These are phyloP conservation scores for Cordyceps pruinosa DNA, from an alignment of 2,329 filamentous ascomycete species.

Conservation along the genomic window DNA sequence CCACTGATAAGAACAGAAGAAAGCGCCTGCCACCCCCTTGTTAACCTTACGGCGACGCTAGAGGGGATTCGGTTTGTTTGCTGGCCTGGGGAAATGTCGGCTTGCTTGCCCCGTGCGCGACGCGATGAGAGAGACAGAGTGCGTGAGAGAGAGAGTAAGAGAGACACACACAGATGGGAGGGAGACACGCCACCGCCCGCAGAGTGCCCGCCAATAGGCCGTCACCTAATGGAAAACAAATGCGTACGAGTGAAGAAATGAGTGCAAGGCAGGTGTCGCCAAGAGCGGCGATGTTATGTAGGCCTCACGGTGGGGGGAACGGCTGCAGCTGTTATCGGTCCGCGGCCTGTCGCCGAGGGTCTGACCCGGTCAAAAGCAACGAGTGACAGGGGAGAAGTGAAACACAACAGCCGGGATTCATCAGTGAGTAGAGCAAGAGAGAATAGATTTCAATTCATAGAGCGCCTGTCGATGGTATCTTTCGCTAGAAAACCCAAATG, in stretches of 20 bases:
- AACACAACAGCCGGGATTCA: not conserved
- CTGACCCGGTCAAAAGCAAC: not conserved
- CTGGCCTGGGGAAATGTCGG: no score
- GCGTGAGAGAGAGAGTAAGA: not conserved
- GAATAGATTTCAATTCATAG: not conserved
- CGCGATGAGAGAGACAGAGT: not conserved
- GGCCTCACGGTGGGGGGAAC: not conserved
- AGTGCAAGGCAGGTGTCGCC: not conserved
- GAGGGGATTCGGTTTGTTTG: not conserved
- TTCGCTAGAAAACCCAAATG: constrained; percentile 7
- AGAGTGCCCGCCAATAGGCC: not conserved
- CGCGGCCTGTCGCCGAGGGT: not conserved
- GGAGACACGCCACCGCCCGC: no score
- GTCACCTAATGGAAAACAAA: not conserved
- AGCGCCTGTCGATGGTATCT: constrained; percentile 11
- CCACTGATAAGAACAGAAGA: constrained; percentile 8
- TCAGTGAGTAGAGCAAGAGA: not conserved
- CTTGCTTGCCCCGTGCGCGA: no score
- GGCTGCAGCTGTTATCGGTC: not conserved
- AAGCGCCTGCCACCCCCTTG: no score
- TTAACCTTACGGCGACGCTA: not conserved
- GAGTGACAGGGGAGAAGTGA: not conserved
- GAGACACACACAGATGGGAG: no score
- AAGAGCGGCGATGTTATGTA: no score
- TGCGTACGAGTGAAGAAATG: no score